Evolutionary conservation across 257 asterid species (phyloP).

Genomic region (Solanum lycopersicoides): DNA sequence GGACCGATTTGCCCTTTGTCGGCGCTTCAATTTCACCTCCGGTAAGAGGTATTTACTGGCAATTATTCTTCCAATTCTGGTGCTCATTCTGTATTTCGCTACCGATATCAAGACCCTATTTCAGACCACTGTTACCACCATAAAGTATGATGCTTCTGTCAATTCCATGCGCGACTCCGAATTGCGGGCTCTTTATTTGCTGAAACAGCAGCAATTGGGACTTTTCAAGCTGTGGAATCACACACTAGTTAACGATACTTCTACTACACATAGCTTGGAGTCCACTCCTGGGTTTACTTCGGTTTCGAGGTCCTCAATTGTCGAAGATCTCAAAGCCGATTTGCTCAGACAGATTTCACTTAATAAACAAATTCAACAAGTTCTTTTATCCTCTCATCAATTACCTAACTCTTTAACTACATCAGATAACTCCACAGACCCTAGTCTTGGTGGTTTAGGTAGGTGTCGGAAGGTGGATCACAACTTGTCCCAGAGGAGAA

Average conservation of each 20-base stretch:
- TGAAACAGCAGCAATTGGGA: conserved; percentile 67
- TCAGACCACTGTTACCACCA: conserved; percentile 34
- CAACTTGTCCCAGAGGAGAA: conserved; percentile 50
- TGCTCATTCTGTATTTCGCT: conserved; percentile 52
- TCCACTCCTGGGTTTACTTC: not conserved
- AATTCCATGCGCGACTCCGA: conserved; percentile 85
- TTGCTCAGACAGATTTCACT: conserved; percentile 56
- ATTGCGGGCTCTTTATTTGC: conserved; percentile 62
- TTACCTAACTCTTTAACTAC: conserved; percentile 18
- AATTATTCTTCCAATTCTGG: conserved; percentile 46
- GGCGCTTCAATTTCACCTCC: conserved; percentile 26
- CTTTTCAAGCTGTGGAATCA: conserved; percentile 62
- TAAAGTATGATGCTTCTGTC: conserved; percentile 12
- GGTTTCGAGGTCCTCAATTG: not conserved
- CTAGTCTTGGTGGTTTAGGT: conserved; percentile 30
- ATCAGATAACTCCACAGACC: conserved; percentile 40
- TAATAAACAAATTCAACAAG: conserved; percentile 68
- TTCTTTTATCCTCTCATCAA: conserved; percentile 61
- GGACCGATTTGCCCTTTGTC: conserved; percentile 4
- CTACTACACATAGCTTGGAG: not conserved
- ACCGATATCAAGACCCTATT: conserved; percentile 60
- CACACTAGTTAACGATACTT: conserved; percentile 12
- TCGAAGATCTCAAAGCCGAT: conserved; percentile 46
- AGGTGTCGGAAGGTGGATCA: conserved; percentile 64
- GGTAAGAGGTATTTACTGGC: conserved; percentile 65